Evolutionary conservation across 2,329 filamentous ascomycete species (phyloP).

Genomic region (Fonsecaea nubica): DNA sequence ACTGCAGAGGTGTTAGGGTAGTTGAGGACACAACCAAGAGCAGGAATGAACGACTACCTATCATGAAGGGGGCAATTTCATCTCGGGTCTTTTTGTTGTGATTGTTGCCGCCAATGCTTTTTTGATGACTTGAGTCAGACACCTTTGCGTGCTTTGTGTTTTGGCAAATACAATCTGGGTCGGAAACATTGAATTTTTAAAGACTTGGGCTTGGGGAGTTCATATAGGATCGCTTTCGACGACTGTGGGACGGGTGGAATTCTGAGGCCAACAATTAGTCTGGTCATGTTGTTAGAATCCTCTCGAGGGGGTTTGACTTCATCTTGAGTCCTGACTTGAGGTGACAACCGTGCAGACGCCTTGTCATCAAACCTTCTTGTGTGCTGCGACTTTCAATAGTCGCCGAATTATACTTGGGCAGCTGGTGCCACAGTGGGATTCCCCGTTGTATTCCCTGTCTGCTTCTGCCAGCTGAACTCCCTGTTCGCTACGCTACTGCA

Average conservation of each 20-base stretch:
- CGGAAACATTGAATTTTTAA: neutral
- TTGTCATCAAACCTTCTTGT: neutral
- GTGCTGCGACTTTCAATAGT: neutral
- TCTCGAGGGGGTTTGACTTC: neutral
- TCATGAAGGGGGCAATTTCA: neutral
- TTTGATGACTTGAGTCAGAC: neutral
- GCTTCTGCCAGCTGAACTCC: neutral
- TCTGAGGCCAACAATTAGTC: neutral
- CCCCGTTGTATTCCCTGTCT: neutral
- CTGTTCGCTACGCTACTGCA: neutral
- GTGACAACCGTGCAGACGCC: neutral
- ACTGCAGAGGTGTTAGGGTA: neutral
- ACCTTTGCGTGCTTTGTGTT: neutral
- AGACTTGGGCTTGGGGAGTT: neutral
- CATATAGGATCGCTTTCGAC: neutral
- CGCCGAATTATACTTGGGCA: neutral
- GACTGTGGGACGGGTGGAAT: neutral
- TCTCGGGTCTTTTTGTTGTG: neutral
- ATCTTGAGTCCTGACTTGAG: neutral
- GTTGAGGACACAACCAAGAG: neutral
- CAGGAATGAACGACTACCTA: neutral
- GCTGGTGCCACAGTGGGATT: neutral
- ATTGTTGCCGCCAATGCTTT: neutral
- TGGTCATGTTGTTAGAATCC: neutral
- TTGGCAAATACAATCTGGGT: neutral